Evolutionary conservation across 2,329 filamentous ascomycete species (phyloP).

Genomic region (Pezicula neosporulosa): DNA sequence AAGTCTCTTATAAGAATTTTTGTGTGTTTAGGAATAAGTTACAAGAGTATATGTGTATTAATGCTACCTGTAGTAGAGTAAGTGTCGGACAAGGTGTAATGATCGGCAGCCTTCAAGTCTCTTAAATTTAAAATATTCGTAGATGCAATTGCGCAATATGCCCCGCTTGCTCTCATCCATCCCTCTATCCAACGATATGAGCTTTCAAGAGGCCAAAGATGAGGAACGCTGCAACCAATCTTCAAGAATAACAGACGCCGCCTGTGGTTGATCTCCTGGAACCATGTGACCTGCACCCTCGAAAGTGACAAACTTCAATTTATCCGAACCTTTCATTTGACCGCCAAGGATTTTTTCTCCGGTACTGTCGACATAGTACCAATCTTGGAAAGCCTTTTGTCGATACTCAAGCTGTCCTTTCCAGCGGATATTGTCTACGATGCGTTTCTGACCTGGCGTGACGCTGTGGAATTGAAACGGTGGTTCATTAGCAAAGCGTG

Average conservation of each 20-base stretch:
- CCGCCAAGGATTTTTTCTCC: neutral
- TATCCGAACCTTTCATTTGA: neutral
- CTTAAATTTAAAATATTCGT: too few species aligned
- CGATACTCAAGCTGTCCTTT: neutral
- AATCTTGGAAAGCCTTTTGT: neutral
- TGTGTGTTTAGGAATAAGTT: too few species aligned
- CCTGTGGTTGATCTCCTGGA: neutral
- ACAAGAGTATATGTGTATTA: too few species aligned
- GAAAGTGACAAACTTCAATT: neutral
- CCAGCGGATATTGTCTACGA: neutral
- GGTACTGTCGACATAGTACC: neutral
- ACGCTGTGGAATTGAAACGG: neutral
- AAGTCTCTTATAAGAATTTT: too few species aligned
- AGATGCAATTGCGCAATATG: too few species aligned
- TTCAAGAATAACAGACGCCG: neutral
- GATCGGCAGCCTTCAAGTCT: too few species aligned
- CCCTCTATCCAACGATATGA: too few species aligned
- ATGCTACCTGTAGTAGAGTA: too few species aligned
- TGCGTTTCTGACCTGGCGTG: neutral
- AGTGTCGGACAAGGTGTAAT: too few species aligned
- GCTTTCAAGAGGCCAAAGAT: too few species aligned
- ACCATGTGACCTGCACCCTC: neutral
- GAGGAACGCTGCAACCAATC: neutral
- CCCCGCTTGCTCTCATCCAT: too few species aligned
- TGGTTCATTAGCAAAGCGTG: neutral